These are phyloP conservation scores for Aspergillus biplanus DNA, from an alignment of 495 filamentous ascomycete species.

Conservation along the genomic window DNA sequence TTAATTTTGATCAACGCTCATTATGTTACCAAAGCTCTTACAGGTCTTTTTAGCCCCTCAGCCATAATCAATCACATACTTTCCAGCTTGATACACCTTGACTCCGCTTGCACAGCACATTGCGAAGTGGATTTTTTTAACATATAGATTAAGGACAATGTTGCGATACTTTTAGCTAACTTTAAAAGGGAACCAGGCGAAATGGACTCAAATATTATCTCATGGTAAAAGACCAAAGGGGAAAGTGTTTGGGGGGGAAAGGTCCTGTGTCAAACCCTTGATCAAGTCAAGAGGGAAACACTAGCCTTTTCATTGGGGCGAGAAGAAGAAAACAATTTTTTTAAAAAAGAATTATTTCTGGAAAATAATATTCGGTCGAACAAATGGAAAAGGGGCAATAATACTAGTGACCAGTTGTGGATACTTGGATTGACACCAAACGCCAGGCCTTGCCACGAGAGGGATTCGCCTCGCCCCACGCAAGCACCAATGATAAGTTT, in stretches of 20 bases:
- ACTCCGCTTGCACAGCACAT: not conserved
- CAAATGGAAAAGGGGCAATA: constrained; percentile 27
- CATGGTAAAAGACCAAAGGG: no score
- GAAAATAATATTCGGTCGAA: not conserved
- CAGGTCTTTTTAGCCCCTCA: constrained; percentile 13
- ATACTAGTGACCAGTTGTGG: constrained; percentile 21
- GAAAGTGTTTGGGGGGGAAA: not conserved
- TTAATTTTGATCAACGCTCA: constrained; percentile 46
- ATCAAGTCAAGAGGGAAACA: not conserved
- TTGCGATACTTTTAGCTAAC: no score
- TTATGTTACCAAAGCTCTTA: constrained; percentile 10
- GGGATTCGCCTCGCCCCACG: constrained; percentile 28
- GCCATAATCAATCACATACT: not conserved
- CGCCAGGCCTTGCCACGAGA: constrained; percentile 31
- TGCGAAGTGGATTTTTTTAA: no score
- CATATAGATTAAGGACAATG: no score
- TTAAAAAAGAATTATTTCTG: constrained; percentile 3
- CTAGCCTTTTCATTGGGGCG: not conserved
- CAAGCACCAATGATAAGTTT: constrained; percentile 16
- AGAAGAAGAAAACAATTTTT: no score
- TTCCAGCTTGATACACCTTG: not conserved
- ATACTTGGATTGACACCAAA: constrained; percentile 29
- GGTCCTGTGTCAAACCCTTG: not conserved
- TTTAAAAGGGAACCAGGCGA: no score
- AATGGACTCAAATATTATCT: no score